A percentile compares a stretch with the other conserved stretches of the same genome.
Evolutionary conservation across 1,284 basidiomycete species (phyloP).

Genomic region (Malassezia arunalokei): DNA sequence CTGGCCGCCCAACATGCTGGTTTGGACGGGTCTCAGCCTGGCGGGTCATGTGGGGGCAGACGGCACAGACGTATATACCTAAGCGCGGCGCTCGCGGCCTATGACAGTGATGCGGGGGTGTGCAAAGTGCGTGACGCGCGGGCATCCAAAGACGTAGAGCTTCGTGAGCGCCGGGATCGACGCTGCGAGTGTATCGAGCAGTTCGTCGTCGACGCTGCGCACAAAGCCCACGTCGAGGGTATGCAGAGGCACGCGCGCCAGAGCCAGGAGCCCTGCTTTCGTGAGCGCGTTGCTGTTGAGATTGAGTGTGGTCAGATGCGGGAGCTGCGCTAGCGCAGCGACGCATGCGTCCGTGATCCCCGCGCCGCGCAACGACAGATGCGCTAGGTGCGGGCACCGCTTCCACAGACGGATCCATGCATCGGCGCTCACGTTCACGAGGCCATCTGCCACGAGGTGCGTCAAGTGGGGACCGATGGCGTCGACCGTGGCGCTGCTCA

Average conservation of each 20-base stretch:
- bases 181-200: constrained; percentile 58
- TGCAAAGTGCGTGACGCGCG: constrained; percentile 16
- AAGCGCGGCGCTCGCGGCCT: constrained; percentile 17
- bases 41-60: constrained; percentile 2
- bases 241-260: constrained; percentile 51
- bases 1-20: constrained; percentile 6
- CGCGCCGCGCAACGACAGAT: constrained; percentile 45
- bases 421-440: constrained; percentile 2
- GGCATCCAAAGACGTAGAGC: constrained; percentile 45
- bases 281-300: constrained; percentile 51
- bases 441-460: constrained; percentile 48
- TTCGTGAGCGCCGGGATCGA: constrained; percentile 25
- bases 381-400: not conserved
- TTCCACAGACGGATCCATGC: constrained; percentile 1
- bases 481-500: constrained; percentile 56
- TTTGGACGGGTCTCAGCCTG: constrained; percentile 15
- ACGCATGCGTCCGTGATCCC: constrained; percentile 55
- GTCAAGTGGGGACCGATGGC: constrained; percentile 57
- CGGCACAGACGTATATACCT: not conserved
- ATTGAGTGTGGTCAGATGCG: constrained; percentile 57
- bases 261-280: constrained; percentile 48
- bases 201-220: constrained; percentile 67
- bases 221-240: constrained; percentile 78
- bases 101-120: constrained; percentile 23
- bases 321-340: constrained; percentile 49